These are phyloP conservation scores for Nitzschia palea DNA, from an alignment of 108 stramenopile genomes.

Conservation along the genomic window DNA sequence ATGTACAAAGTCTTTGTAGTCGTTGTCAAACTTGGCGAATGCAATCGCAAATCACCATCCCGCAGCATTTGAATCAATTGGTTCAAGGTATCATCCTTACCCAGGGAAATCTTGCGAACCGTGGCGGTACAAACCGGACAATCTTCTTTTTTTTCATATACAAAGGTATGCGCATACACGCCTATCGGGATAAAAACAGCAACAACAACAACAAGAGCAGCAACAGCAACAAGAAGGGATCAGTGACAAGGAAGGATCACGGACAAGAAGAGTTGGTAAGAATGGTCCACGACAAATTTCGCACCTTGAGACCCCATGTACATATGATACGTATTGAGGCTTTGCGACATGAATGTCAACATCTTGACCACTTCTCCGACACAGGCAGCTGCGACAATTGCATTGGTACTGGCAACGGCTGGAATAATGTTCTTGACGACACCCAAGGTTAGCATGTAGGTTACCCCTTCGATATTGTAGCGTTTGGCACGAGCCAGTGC, in stretches of 20 bases:
- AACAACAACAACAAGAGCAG: too few relatives aligned
- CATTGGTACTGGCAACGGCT: constrained; percentile 99
- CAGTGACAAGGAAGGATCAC: too few relatives aligned
- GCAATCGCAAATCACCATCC: constrained; percentile 79
- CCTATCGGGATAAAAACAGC: too few relatives aligned
- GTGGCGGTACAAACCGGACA: constrained; percentile 87
- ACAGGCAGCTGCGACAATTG: constrained; percentile 95
- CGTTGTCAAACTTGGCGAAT: constrained; percentile 83
- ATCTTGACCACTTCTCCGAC: constrained; percentile 96
- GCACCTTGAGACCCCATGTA: constrained; percentile 86
- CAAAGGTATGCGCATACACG: constrained; percentile 88
- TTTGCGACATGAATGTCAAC: constrained; percentile 89
- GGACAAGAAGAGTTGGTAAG: too few relatives aligned
- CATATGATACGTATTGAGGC: constrained; percentile 96
- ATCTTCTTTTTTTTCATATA: constrained; percentile 83
- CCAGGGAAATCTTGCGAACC: constrained; percentile 56
- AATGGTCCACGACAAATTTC: too few relatives aligned
- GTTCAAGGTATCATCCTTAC: constrained; percentile 56
- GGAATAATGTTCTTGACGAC: constrained; percentile 99
- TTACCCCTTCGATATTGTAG: constrained; percentile 88
- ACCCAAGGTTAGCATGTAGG: constrained; percentile 95
- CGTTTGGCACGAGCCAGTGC: constrained; percentile 81
- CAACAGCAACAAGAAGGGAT: constrained; percentile 63
- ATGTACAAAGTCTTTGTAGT: constrained; percentile 86
- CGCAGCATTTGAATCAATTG: constrained; percentile 72